phyloP scores from a whole-genome alignment of 768 basidiomycete species.

The Tricholoma matsutake region DNA sequence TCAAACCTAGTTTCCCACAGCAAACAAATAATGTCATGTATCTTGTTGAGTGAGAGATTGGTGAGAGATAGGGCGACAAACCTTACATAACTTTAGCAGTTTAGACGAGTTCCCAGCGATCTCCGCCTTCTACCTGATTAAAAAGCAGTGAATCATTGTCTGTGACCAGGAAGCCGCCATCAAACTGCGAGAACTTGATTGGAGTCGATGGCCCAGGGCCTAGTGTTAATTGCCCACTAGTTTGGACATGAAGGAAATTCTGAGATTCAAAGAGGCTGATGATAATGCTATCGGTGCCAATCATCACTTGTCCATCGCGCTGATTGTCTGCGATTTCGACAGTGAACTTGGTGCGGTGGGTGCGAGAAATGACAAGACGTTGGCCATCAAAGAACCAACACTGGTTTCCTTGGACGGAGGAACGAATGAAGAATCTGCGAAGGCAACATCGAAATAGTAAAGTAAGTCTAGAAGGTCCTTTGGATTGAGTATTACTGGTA shows the following conservation, averaged over 20 bases:
- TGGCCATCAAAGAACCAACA: constrained; percentile 6
- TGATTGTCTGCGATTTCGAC: not conserved
- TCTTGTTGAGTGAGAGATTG: no score
- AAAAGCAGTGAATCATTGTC: not conserved
- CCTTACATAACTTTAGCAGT: no score
- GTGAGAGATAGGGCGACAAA: no score
- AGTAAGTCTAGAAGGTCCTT: no score
- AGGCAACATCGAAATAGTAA: not conserved
- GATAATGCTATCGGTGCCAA: not conserved
- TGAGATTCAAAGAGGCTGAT: not conserved
- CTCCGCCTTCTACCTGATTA: not conserved
- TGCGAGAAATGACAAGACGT: not conserved
- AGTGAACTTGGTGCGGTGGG: constrained; percentile 4
- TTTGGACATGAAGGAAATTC: not conserved
- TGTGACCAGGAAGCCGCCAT: not conserved
- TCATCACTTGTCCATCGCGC: not conserved
- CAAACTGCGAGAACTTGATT: not conserved
- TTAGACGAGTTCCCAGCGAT: not conserved
- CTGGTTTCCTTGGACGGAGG: not conserved
- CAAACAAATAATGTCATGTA: no score
- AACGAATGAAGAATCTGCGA: constrained; percentile 6
- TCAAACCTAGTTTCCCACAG: no score
- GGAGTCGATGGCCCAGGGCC: not conserved
- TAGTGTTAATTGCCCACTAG: not conserved
- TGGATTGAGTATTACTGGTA: not conserved